phyloP scores from a whole-genome alignment of 257 asterid species.

The Solanum raphanifolium region DNA sequence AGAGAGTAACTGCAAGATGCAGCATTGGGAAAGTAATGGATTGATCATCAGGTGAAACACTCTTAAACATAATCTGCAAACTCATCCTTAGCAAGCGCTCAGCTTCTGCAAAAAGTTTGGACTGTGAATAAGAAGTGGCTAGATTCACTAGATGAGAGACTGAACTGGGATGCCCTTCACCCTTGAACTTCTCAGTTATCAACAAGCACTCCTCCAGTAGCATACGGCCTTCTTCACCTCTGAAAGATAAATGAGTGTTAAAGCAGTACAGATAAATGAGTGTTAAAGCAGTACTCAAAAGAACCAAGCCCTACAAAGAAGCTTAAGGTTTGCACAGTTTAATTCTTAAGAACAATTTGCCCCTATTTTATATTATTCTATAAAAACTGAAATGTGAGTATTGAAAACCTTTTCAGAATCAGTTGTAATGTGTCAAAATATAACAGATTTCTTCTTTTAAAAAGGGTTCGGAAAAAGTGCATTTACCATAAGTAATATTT shows the following conservation, averaged over 20 bases:
- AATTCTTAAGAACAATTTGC: not conserved
- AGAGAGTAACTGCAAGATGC: conserved; percentile 65
- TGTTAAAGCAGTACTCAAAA: not conserved
- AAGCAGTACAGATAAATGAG: not conserved
- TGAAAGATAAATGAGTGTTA: conserved; percentile 12
- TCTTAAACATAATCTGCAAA: conserved; percentile 58
- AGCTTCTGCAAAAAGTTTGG: conserved; percentile 71
- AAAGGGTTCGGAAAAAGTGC: not conserved
- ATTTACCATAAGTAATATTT: not conserved
- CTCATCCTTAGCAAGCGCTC: conserved; percentile 71
- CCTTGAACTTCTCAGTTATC: conserved; percentile 49
- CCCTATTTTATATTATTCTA: not conserved
- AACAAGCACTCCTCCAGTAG: conserved; percentile 63
- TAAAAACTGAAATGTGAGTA: not conserved
- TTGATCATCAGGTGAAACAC: conserved; percentile 64
- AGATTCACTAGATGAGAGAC: conserved; percentile 81
- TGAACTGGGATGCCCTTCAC: conserved; percentile 65
- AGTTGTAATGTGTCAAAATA: not conserved
- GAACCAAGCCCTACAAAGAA: not conserved
- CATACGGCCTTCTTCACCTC: conserved; percentile 74
- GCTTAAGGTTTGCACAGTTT: not conserved
- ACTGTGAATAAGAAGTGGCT: conserved; percentile 78
- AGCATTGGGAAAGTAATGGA: conserved; percentile 78
- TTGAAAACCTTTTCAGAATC: not conserved
- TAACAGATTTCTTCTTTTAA: not conserved